Evolutionary conservation across 129 eudicot species (phyloP).

Genomic region (Lactuca sativa): DNA sequence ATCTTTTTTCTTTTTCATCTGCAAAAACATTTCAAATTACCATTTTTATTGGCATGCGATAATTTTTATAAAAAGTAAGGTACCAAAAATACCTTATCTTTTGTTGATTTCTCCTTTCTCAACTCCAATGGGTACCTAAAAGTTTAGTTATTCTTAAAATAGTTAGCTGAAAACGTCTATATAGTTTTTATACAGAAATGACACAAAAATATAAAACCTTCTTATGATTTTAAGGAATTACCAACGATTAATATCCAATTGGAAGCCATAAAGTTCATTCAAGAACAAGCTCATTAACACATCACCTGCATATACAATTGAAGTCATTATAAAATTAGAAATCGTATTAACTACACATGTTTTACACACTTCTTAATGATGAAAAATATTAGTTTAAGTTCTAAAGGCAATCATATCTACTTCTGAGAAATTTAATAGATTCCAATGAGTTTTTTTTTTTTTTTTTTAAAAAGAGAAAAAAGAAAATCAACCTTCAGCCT

Average conservation of each 20-base stretch:
- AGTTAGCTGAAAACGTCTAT: not conserved
- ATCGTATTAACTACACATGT: too few species aligned
- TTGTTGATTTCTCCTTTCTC: slow-evolving; percentile 87
- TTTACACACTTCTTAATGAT: too few species aligned
- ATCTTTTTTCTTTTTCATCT: slow-evolving; percentile 59
- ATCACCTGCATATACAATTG: slow-evolving; percentile 59
- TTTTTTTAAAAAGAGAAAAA: not conserved
- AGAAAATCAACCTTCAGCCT: slow-evolving; percentile 67
- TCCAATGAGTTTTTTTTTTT: not conserved
- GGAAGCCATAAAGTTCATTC: slow-evolving; percentile 93
- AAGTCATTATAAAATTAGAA: slow-evolving; percentile 6
- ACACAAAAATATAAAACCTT: not conserved
- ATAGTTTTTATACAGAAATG: not conserved
- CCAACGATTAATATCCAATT: slow-evolving; percentile 93
- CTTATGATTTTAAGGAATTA: slow-evolving; percentile 24
- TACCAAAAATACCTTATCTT: slow-evolving; percentile 64
- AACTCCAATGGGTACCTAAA: slow-evolving; percentile 93
- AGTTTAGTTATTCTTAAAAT: slow-evolving; percentile 13
- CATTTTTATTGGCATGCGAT: slow-evolving; percentile 1
- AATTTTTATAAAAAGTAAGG: not conserved
- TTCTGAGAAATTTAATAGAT: not conserved
- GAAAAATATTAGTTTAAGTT: too few species aligned
- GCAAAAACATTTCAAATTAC: slow-evolving; percentile 33
- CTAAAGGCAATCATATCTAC: too few species aligned
- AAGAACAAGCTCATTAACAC: slow-evolving; percentile 90